phyloP scores from a whole-genome alignment of 345 rosid genomes.

The Draba incana region DNA sequence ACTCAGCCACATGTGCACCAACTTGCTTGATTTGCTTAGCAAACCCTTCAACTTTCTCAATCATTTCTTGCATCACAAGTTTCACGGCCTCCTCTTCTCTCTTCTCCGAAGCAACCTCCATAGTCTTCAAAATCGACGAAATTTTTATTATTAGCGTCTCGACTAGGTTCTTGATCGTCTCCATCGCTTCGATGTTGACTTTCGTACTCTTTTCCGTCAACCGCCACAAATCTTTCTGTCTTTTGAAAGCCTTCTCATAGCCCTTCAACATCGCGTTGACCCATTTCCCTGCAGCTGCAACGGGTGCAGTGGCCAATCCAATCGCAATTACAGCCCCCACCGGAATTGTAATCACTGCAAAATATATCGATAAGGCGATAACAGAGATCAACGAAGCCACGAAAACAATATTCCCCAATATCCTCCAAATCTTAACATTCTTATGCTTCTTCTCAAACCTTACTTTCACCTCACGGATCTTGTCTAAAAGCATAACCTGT shows the following conservation, averaged over 20 bases:
- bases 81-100: constrained; percentile 49
- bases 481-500: too few relatives aligned
- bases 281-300: too few relatives aligned
- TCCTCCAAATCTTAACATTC: too few relatives aligned
- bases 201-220: constrained; percentile 44
- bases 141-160: constrained; percentile 47
- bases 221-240: constrained; percentile 44
- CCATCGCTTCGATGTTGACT: constrained; percentile 54
- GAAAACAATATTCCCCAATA: too few relatives aligned
- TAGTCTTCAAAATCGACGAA: constrained; percentile 44
- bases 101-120: constrained; percentile 47
- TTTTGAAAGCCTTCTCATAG: constrained; percentile 53
- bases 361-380: too few relatives aligned
- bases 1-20: constrained; percentile 51
- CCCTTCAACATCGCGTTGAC: constrained; percentile 46
- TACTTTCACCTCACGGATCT: too few relatives aligned
- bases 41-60: constrained; percentile 53
- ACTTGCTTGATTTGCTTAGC: constrained; percentile 53
- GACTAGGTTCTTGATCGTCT: constrained; percentile 47
- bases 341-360: too few relatives aligned
- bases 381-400: too few relatives aligned
- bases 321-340: too few relatives aligned
- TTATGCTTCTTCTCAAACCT: too few relatives aligned
- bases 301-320: too few relatives aligned
- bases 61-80: constrained; percentile 65